These are phyloP conservation scores for Colletotrichum echinochloae DNA, from an alignment of 2,329 filamentous ascomycete genomes.

Conservation along the genomic window DNA sequence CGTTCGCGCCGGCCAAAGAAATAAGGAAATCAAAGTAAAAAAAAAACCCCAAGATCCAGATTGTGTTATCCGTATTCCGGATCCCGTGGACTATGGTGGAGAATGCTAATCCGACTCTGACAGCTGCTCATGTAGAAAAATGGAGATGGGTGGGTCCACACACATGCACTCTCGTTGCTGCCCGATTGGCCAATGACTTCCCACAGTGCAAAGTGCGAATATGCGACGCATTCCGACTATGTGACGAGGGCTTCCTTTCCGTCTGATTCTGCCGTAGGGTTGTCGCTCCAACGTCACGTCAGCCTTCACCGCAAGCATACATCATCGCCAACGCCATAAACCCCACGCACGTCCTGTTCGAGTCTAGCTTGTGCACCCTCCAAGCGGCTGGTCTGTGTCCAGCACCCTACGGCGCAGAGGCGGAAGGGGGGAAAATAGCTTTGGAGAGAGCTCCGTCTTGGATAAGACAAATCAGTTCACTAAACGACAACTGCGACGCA, in stretches of 20 bases:
- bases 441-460: constrained; percentile 19
- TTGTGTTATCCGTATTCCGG: no score
- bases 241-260: constrained; percentile 27
- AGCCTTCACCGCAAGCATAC: constrained; percentile 25
- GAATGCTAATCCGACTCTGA: constrained; percentile 8
- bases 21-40: constrained; percentile 2
- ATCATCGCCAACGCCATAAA: neutral
- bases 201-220: neutral
- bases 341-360: neutral
- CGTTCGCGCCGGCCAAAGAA: neutral
- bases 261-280: neutral
- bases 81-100: neutral
- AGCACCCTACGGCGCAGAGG: constrained; percentile 7
- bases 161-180: neutral
- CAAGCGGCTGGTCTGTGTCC: constrained; percentile 10
- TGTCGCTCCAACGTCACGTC: neutral
- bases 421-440: neutral
- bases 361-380: constrained; percentile 4
- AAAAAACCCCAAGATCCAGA: neutral
- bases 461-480: neutral
- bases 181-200: constrained; percentile 14
- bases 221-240: neutral
- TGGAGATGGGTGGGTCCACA: no score
- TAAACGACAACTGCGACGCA: neutral
- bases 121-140: constrained; percentile 15